phyloP scores from a whole-genome alignment of 1,139 yeast genomes.

The Saccharomyces hybrid region DNA sequence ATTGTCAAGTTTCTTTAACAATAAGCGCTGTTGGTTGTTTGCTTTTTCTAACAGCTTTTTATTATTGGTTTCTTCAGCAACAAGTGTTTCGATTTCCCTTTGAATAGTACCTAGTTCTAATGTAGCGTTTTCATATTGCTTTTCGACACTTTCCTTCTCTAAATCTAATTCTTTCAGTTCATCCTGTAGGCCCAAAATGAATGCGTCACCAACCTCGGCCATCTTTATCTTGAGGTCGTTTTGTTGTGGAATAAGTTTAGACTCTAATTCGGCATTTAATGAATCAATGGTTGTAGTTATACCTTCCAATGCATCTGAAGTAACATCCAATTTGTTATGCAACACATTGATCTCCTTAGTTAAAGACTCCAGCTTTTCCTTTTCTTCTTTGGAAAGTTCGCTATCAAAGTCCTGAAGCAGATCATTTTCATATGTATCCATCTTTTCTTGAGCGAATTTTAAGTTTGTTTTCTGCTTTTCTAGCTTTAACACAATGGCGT shows the following conservation, averaged over 20 bases:
- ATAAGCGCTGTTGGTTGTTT: constrained; percentile 48
- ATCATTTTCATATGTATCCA: constrained; percentile 44
- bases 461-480: constrained; percentile 24
- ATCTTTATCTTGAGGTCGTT: constrained; percentile 16
- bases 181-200: constrained; percentile 23
- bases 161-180: constrained; percentile 30
- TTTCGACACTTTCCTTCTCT: constrained; percentile 19
- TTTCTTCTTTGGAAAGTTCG: constrained; percentile 43
- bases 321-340: constrained; percentile 38
- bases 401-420: constrained; percentile 47
- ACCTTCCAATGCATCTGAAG: constrained; percentile 40
- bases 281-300: constrained; percentile 46
- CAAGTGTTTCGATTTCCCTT: constrained; percentile 24
- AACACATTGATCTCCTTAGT: constrained; percentile 35
- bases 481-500: constrained; percentile 29
- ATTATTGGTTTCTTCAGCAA: constrained; percentile 28
- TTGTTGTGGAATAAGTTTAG: constrained; percentile 43
- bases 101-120: constrained; percentile 31
- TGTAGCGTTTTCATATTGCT: constrained; percentile 29
- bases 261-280: constrained; percentile 50
- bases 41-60: constrained; percentile 42
- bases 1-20: constrained; percentile 51
- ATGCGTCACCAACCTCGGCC: constrained; percentile 15
- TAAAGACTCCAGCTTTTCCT: constrained; percentile 36
- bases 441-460: constrained; percentile 26